These are phyloP conservation scores for Fusarium humuli DNA, from an alignment of 2,329 filamentous ascomycete species.

Conservation along the genomic window DNA sequence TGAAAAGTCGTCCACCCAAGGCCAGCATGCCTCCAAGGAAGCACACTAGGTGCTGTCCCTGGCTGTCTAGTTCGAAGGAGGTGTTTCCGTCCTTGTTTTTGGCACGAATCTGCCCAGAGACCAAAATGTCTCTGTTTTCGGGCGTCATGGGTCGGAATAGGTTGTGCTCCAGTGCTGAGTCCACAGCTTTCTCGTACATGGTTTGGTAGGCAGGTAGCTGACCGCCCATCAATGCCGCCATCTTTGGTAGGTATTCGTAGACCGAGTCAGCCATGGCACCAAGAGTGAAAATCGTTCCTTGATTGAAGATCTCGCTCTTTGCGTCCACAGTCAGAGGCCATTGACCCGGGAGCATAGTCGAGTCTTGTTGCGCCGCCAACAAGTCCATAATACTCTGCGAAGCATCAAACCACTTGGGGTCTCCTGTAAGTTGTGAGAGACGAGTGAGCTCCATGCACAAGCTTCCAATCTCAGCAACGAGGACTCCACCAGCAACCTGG, in stretches of 20 bases:
- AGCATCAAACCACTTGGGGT: conserved; percentile 80
- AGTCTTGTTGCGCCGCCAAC: conserved; percentile 72
- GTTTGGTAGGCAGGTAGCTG: conserved; percentile 64
- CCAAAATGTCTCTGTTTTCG: conserved; percentile 63
- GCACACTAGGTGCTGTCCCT: conserved; percentile 61
- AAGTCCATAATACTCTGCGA: conserved; percentile 75
- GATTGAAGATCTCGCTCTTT: conserved; percentile 40
- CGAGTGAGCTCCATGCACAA: conserved; percentile 79
- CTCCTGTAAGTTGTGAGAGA: conserved; percentile 77
- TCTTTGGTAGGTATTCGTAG: conserved; percentile 93
- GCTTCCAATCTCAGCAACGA: conserved; percentile 67
- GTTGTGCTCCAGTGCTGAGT: conserved; percentile 66
- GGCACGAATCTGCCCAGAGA: conserved; percentile 58
- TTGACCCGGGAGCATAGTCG: conserved; percentile 76
- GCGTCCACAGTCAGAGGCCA: conserved; percentile 66
- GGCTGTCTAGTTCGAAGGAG: conserved; percentile 50
- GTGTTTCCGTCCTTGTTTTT: conserved; percentile 48
- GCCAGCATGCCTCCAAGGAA: conserved; percentile 65
- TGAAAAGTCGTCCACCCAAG: conserved; percentile 60
- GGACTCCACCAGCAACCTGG: conserved; percentile 52
- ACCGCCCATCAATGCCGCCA: conserved; percentile 75
- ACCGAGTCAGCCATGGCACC: conserved; percentile 63
- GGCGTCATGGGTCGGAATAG: conserved; percentile 73
- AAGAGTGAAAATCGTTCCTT: conserved; percentile 57
- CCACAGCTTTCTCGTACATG: conserved; percentile 68